Conservation (phyloP, 129 eudicot genomes). For the Oenanthe sinensis region DNA sequence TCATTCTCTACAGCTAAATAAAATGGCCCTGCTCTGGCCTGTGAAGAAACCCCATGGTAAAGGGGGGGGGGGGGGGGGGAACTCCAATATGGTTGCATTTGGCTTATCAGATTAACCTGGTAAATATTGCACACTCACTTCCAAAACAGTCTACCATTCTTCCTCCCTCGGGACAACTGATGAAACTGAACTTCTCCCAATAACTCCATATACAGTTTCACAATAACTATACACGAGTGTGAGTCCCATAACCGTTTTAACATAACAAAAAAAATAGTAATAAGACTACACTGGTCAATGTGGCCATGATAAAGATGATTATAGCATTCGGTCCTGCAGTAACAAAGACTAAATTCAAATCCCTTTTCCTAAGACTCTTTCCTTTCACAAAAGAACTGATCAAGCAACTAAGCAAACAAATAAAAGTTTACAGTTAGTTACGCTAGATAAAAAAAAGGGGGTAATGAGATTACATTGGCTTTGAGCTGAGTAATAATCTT, state of each 20-base stretch:
- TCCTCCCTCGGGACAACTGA: no score
- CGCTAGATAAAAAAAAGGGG: neutral
- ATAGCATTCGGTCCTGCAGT: neutral
- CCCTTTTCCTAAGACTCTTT: neutral
- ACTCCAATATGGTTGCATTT: neutral
- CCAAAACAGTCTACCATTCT: no score
- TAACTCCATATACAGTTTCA: neutral
- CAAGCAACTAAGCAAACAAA: neutral
- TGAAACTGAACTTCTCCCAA: neutral
- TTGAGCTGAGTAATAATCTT: constrained; percentile 82
- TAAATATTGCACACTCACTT: neutral
- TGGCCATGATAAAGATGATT: neutral
- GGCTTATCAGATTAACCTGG: neutral
- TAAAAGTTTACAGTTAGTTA: neutral
- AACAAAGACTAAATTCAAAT: neutral
- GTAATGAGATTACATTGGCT: constrained; percentile 54
- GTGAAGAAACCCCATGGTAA: neutral
- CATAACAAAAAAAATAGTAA: neutral
- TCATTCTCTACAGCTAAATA: neutral
- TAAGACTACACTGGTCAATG: neutral
- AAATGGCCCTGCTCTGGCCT: neutral
- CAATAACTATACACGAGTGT: neutral
- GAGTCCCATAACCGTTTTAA: neutral
- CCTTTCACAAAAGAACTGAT: neutral
- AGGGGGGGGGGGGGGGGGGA: no score